phyloP scores from a whole-genome alignment of 2,329 filamentous ascomycete species.

The Tolypocladium capitatum region DNA sequence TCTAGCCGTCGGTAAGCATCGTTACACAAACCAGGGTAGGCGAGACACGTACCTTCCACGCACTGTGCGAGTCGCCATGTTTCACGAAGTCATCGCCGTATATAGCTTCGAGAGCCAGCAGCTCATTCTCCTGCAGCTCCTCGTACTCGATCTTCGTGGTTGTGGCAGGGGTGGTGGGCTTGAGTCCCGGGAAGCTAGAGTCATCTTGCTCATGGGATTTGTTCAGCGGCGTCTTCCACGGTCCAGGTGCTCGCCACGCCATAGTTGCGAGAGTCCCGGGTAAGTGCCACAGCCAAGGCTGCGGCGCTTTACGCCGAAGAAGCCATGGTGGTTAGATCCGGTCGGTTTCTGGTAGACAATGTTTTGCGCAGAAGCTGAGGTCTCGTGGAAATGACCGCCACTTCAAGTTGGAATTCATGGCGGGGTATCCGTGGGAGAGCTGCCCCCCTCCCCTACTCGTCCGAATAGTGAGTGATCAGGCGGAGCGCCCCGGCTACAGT shows the following conservation, averaged over 20 bases:
- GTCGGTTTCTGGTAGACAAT: background rate
- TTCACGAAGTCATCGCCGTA: conserved; percentile 80
- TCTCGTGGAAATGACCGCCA: background rate
- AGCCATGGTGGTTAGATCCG: conserved; percentile 24
- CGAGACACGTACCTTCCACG: conserved; percentile 62
- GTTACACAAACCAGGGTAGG: background rate
- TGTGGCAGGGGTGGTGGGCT: conserved; percentile 26
- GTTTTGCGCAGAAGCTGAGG: background rate
- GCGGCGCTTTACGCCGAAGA: conserved; percentile 33
- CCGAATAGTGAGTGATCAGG: background rate
- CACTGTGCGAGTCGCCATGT: conserved; percentile 54
- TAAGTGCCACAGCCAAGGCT: conserved; percentile 40
- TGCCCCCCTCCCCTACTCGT: too few relatives aligned
- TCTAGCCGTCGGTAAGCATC: conserved; percentile 29
- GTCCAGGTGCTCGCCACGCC: conserved; percentile 36
- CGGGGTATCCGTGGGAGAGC: background rate
- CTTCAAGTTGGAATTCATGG: background rate
- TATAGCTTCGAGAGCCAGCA: conserved; percentile 74
- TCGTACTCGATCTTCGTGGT: conserved; percentile 52
- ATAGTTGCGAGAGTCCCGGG: conserved; percentile 25
- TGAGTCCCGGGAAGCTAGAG: conserved; percentile 39
- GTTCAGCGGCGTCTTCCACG: conserved; percentile 34
- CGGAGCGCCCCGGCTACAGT: background rate
- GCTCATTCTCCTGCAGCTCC: conserved; percentile 77
- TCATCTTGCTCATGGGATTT: conserved; percentile 28